These are phyloP conservation scores for Drechslerella stenobrocha DNA, from an alignment of 2,329 filamentous ascomycete species.

Conservation along the genomic window DNA sequence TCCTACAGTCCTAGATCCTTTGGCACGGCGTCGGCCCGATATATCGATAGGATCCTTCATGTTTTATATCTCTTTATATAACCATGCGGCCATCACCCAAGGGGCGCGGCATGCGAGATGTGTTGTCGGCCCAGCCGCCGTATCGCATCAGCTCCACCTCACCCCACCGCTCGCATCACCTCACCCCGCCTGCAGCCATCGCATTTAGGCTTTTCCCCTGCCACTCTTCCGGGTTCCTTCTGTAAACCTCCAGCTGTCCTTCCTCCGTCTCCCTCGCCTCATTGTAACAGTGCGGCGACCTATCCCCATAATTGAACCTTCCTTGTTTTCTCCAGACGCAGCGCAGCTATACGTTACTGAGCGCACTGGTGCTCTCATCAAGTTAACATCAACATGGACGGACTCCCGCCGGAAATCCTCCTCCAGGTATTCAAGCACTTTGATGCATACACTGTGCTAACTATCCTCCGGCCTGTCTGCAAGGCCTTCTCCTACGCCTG, in stretches of 20 bases:
- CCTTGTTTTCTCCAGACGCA: too few species aligned
- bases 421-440: slow-evolving; percentile 38
- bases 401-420: slow-evolving; percentile 33
- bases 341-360: too few species aligned
- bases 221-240: neutral
- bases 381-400: slow-evolving; percentile 14
- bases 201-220: neutral
- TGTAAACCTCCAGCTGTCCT: too few species aligned
- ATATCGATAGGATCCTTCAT: too few species aligned
- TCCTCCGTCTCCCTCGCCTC: too few species aligned
- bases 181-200: neutral
- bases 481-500: slow-evolving; percentile 30
- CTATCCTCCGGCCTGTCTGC: slow-evolving; percentile 23
- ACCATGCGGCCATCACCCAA: too few species aligned
- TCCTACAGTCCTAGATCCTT: slow-evolving; percentile 7
- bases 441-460: slow-evolving; percentile 26
- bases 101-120: slow-evolving; percentile 6
- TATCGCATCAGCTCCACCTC: slow-evolving; percentile 6
- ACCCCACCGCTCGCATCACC: slow-evolving; percentile 9
- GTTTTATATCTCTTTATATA: too few species aligned
- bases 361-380: too few species aligned
- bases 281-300: too few species aligned
- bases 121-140: slow-evolving; percentile 12
- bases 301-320: too few species aligned
- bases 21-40: neutral